Percentiles rank a stretch among this genome's conserved stretches.
phyloP scores from a whole-genome alignment of 352 stramenopile species.

The Elongisporangium anandrum region DNA sequence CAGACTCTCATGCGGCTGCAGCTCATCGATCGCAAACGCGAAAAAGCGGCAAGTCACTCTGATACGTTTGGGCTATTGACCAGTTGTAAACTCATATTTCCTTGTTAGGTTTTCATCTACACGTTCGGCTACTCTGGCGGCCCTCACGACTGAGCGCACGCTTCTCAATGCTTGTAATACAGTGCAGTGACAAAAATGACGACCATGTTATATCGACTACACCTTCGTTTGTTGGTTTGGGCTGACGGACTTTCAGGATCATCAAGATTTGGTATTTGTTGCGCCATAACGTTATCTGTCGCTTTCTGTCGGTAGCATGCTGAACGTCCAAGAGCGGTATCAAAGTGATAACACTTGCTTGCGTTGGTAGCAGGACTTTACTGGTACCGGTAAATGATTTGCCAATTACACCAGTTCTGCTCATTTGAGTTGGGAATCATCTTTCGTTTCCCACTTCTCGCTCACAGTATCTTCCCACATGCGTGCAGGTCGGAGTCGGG shows the following conservation, averaged over 20 bases:
- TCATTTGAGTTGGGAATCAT: conserved; percentile 65
- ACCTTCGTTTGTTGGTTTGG: no score
- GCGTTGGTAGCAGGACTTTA: no score
- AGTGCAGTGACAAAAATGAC: background rate
- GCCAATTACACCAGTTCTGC: conserved; percentile 3
- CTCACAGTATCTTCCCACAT: conserved; percentile 64
- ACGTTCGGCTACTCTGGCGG: conserved; percentile 31
- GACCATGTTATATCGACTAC: no score
- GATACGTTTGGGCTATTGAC: background rate
- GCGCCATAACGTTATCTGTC: no score
- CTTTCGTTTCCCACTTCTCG: conserved; percentile 67
- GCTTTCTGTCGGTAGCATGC: no score
- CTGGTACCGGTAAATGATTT: no score
- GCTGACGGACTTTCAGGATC: no score
- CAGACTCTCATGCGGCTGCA: conserved; percentile 86
- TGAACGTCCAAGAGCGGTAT: no score
- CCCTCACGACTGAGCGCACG: background rate
- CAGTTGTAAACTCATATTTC: background rate
- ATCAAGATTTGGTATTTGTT: no score
- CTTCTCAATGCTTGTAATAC: background rate
- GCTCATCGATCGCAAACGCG: conserved; percentile 67
- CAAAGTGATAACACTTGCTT: no score
- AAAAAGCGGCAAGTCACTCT: conserved; percentile 48
- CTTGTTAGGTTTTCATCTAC: conserved; percentile 64
- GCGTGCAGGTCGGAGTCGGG: conserved; percentile 25